A percentile compares a stretch with the other conserved stretches of the same genome.
Evolutionary conservation across 1,139 yeast genomes (phyloP).

Genomic region (Magnusiomyces suaveolens): DNA sequence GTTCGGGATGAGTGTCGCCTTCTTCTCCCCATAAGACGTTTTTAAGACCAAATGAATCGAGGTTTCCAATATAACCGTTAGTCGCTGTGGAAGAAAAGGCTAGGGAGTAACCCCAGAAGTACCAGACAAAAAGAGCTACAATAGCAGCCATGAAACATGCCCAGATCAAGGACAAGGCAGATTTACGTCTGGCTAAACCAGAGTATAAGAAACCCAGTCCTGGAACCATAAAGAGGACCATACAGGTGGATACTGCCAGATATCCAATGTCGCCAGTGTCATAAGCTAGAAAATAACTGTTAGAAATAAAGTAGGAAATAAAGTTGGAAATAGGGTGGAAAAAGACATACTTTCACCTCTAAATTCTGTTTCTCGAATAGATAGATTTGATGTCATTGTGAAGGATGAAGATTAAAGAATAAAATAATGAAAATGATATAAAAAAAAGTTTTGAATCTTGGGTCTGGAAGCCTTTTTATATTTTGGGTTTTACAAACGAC

Average conservation of each 20-base stretch:
- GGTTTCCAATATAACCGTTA: conserved; percentile 78
- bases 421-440: too few relatives aligned
- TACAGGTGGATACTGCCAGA: conserved; percentile 46
- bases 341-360: background rate
- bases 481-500: too few relatives aligned
- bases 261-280: conserved; percentile 46
- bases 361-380: too few relatives aligned
- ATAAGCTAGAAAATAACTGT: too few relatives aligned
- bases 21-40: conserved; percentile 49
- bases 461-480: too few relatives aligned
- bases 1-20: conserved; percentile 56
- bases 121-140: conserved; percentile 84
- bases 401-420: too few relatives aligned
- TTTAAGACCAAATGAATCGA: conserved; percentile 71
- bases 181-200: conserved; percentile 84
- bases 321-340: too few relatives aligned
- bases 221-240: conserved; percentile 88
- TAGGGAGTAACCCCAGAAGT: conserved; percentile 93
- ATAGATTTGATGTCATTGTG: too few relatives aligned
- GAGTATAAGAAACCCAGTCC: conserved; percentile 90
- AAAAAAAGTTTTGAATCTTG: too few relatives aligned
- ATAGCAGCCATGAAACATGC: conserved; percentile 66
- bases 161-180: conserved; percentile 86
- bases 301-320: too few relatives aligned
- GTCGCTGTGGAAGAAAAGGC: conserved; percentile 72